phyloP scores from a whole-genome alignment of 495 filamentous ascomycete species.

The Penicillium mononematosum region DNA sequence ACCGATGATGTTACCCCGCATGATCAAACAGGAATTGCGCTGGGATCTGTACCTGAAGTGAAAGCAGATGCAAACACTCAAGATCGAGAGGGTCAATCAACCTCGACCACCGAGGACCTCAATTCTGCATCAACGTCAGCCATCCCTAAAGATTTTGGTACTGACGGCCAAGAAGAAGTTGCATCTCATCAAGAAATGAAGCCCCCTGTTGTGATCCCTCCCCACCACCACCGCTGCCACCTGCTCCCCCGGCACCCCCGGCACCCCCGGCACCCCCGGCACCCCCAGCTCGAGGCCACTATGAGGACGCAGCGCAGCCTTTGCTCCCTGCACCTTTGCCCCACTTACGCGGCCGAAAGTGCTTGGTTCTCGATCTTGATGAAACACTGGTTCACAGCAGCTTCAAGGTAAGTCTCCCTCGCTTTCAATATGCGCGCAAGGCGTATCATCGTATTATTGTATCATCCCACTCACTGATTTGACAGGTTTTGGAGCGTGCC shows the following conservation, averaged over 20 bases:
- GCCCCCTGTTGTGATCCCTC: conserved; percentile 49
- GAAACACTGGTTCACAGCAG: conserved; percentile 99
- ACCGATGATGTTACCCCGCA: conserved; percentile 4
- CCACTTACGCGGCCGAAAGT: conserved; percentile 81
- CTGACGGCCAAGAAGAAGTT: conserved; percentile 33
- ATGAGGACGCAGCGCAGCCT: conserved; percentile 50
- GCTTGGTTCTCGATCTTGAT: conserved; percentile 91
- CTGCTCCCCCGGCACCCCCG: conserved; percentile 27
- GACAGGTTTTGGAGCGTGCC: conserved; percentile 91
- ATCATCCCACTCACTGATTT: conserved; percentile 26
- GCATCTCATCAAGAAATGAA: conserved; percentile 20
- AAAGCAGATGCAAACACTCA: conserved; percentile 13
- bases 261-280: conserved; percentile 20
- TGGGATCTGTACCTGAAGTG: conserved; percentile 19
- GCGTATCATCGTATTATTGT: conserved; percentile 8
- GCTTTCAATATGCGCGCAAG: not conserved
- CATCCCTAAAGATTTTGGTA: conserved; percentile 3
- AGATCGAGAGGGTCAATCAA: conserved; percentile 12
- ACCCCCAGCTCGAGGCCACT: conserved; percentile 21
- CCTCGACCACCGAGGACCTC: conserved; percentile 11
- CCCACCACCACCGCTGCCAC: conserved; percentile 55
- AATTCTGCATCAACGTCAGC: conserved; percentile 6
- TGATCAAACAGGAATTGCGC: not conserved
- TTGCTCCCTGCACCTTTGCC: conserved; percentile 77
- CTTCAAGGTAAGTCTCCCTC: conserved; percentile 73